A percentile compares a stretch with the other conserved stretches of the same genome.
phyloP scores from a whole-genome alignment of 2,329 filamentous ascomycete genomes.

The Calonectria pseudoturangicola region DNA sequence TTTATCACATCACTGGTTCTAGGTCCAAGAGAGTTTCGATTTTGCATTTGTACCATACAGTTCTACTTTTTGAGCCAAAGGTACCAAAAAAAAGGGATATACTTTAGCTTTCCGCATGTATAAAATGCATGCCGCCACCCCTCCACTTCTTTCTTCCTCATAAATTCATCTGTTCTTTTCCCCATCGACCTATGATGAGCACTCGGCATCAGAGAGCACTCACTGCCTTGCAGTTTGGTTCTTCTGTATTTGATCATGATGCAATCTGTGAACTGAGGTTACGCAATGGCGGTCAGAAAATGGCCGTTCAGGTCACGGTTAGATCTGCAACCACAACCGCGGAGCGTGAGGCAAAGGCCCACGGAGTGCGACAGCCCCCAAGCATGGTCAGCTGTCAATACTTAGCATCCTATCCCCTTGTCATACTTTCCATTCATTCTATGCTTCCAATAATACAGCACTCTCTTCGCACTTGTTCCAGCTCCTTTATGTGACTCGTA shows the following conservation, averaged over 20 bases:
- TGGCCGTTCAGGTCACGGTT: no score
- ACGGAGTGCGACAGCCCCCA: no score
- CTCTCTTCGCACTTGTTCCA: no score
- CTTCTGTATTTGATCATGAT: neutral
- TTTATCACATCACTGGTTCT: neutral
- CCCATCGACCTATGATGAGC: neutral
- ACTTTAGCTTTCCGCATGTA: neutral
- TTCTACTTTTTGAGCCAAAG: conserved; percentile 1
- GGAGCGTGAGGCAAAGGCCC: no score
- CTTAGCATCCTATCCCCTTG: no score
- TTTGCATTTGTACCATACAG: neutral
- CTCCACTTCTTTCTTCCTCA: neutral
- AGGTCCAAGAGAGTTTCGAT: conserved; percentile 3
- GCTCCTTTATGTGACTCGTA: neutral
- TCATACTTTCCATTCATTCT: no score
- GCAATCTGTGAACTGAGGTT: conserved; percentile 7
- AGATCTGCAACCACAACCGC: no score
- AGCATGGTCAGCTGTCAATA: neutral
- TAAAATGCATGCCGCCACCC: neutral
- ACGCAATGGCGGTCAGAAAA: no score
- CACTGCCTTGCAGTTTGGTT: neutral
- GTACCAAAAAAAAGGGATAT: neutral
- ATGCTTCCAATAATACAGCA: no score
- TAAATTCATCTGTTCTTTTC: neutral
- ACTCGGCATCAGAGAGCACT: neutral